phyloP scores from a whole-genome alignment of 1,284 basidiomycete genomes.

The Neolentinus lepideus region DNA sequence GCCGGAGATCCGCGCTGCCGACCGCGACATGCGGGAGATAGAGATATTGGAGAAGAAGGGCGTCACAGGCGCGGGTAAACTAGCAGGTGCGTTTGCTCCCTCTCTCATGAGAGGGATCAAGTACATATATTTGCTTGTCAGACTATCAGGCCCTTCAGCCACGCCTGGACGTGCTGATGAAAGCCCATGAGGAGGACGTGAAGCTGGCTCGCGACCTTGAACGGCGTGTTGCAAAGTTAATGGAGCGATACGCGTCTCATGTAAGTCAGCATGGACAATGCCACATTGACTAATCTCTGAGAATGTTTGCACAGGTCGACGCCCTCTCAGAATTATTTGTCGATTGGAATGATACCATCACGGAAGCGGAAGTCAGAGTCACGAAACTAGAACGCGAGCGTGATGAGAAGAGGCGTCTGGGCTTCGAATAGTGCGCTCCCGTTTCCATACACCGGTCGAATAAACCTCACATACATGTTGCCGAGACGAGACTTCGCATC shows the following conservation, averaged over 20 bases:
- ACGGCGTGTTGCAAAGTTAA: conserved; percentile 49
- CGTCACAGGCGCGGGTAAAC: conserved; percentile 61
- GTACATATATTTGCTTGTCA: conserved; percentile 14
- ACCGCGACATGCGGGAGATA: conserved; percentile 73
- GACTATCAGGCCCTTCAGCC: conserved; percentile 60
- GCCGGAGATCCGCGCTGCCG: conserved; percentile 69
- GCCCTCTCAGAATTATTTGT: conserved; percentile 74
- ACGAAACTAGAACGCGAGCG: conserved; percentile 49
- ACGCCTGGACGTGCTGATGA: conserved; percentile 48
- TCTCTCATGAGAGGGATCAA: neutral
- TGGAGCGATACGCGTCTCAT: conserved; percentile 62
- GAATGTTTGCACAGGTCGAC: conserved; percentile 46
- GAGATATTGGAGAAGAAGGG: conserved; percentile 61
- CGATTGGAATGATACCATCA: conserved; percentile 69
- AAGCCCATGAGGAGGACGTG: conserved; percentile 52
- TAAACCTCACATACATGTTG: too few species aligned
- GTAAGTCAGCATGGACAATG: conserved; percentile 26
- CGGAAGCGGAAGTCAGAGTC: conserved; percentile 52
- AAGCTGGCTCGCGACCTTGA: conserved; percentile 50
- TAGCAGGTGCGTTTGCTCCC: conserved; percentile 37
- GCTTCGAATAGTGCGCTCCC: conserved; percentile 34
- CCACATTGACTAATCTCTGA: neutral
- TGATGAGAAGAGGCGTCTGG: conserved; percentile 48
- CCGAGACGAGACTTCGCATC: too few species aligned
- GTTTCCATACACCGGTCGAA: too few species aligned